Evolutionary conservation across 345 rosid genomes (phyloP), one percentile per base, ranked within the genome.

Genomic region (Physaria fendleri): DNA sequence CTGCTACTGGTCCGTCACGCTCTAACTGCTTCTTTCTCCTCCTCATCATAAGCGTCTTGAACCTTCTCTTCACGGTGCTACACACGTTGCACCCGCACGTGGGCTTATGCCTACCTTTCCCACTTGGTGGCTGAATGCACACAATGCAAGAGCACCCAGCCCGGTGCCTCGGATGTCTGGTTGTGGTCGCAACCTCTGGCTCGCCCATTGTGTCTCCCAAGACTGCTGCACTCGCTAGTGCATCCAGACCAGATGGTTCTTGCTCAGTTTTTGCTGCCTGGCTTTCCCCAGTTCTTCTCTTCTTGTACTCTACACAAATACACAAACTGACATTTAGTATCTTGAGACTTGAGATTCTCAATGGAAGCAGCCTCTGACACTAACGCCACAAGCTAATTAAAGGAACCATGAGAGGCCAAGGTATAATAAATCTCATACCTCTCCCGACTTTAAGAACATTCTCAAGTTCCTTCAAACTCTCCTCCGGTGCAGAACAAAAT

Each of bases 61-160:
- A 94, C 32, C 99, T 87, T 18, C 97, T 85, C 77, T 76, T 87
- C 64, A 94, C 99, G 1, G 96, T 90, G 85, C 81, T 66, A 82
- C 99, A 94, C 42, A 90, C 99, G 18, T 77, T 85, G 71, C 97
- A 90, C 1, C 73, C 77, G 71, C 96, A 94, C 6, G 73, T 71
- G 0, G 95, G 72, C 38, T 84, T 85, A 75, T 94, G 97, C 76
- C 82, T 90, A 14, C 90, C 92, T 77, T 82, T 87, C 43, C 99
- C 99, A 43, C 99, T 90, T 23, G 99, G 99, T 11, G 97, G 97
- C 66, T 94, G 99, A 74, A 90, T 94, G 78, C 99, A 93, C 6
- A 90, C 96, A 8, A 94, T 94, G 79, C 99, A 94, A 45, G 84
- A 47, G 77, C 97, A 94, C 35, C 99, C 99, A 27, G 88, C 81